Evolutionary conservation across 257 asterid genomes (phyloP).

Genomic region (Capsicum pubescens): DNA sequence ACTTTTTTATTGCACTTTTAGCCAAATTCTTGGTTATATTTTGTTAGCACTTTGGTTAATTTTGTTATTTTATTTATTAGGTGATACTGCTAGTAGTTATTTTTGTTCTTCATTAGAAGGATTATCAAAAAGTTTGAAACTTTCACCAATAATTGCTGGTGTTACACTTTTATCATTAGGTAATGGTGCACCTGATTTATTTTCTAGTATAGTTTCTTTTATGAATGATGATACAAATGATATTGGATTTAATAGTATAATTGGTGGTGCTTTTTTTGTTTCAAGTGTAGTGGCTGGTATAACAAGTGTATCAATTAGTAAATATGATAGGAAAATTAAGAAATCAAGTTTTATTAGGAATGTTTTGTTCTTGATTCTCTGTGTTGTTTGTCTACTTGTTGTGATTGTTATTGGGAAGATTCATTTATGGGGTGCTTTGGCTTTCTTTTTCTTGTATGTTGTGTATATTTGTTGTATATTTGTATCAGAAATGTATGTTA

Average conservation of each 20-base stretch:
- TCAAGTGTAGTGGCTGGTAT: slow-evolving; percentile 76
- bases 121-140: slow-evolving; percentile 34
- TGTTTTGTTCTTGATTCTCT: slow-evolving; percentile 61
- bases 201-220: slow-evolving; percentile 38
- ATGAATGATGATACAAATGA: slow-evolving; percentile 32
- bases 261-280: slow-evolving; percentile 84
- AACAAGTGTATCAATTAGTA: slow-evolving; percentile 50
- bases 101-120: slow-evolving; percentile 45
- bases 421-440: slow-evolving; percentile 56
- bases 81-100: slow-evolving; percentile 45
- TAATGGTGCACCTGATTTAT: slow-evolving; percentile 48
- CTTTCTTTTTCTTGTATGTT: slow-evolving; percentile 53
- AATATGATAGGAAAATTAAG: slow-evolving; percentile 45
- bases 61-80: slow-evolving; percentile 43
- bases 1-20: slow-evolving; percentile 43
- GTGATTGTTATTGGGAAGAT: slow-evolving; percentile 54
- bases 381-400: slow-evolving; percentile 53
- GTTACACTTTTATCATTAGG: slow-evolving; percentile 45
- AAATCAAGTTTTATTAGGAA: slow-evolving; percentile 68
- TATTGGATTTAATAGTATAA: slow-evolving; percentile 66
- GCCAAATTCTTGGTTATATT: slow-evolving; percentile 34
- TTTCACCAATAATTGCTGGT: slow-evolving; percentile 44
- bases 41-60: slow-evolving; percentile 38
- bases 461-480: slow-evolving; percentile 59
- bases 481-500: slow-evolving; percentile 46